Conservation (phyloP, 306 rosid species). For the Gynostemma pentaphyllum region DNA sequence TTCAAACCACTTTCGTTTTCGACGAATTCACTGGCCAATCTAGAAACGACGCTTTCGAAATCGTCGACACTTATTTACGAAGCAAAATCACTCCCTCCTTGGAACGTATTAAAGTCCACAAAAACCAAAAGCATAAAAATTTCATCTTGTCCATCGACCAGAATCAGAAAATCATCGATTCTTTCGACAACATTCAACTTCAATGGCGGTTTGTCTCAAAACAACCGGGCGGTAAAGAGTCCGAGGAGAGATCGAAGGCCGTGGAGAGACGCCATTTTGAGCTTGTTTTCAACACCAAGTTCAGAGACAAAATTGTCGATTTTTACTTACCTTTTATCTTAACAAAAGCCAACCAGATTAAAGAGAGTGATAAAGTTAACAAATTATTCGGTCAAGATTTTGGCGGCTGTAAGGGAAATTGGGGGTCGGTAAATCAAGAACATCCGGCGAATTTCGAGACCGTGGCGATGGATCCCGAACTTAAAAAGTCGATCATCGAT, state of each 20-base stretch:
- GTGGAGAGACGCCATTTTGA: background rate
- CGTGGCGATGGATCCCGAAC: background rate
- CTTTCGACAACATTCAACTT: background rate
- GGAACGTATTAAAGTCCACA: background rate
- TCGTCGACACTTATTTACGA: background rate
- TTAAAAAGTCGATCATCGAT: conserved; percentile 1
- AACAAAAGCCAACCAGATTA: background rate
- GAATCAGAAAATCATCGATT: background rate
- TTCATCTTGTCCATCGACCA: background rate
- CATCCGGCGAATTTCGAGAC: conserved; percentile 4
- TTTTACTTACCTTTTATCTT: background rate
- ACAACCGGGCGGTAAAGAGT: rapidly evolving
- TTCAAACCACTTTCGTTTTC: background rate
- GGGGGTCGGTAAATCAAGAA: background rate
- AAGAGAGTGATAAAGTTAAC: background rate
- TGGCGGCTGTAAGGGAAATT: background rate
- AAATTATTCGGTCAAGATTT: background rate
- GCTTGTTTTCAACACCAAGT: background rate
- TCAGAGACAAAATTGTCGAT: background rate
- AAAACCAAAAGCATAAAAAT: background rate
- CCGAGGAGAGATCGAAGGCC: background rate
- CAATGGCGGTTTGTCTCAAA: background rate
- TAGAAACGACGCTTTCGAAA: background rate
- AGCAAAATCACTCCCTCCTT: background rate
- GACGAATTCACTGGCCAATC: background rate